phyloP scores from a whole-genome alignment of 78 protist species.

The Protostelium mycophagum region DNA sequence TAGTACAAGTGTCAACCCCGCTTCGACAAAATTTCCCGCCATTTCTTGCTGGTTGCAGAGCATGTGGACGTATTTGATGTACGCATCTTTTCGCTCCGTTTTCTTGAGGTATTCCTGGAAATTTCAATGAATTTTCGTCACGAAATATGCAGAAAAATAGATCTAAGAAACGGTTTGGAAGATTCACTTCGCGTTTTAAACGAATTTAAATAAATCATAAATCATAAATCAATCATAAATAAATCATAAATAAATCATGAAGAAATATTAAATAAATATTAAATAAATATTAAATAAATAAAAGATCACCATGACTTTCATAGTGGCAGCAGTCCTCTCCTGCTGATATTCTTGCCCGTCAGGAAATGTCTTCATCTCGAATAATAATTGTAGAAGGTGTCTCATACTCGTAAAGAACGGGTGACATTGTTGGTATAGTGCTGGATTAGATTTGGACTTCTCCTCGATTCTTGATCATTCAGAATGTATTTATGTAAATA shows the following conservation, averaged over 20 bases:
- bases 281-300: too few relatives aligned
- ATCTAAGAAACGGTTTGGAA: too few relatives aligned
- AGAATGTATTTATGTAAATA: too few relatives aligned
- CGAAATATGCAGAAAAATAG: too few relatives aligned
- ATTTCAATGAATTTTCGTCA: background rate
- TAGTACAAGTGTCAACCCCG: slow-evolving; percentile 50
- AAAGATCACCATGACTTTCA: slow-evolving; percentile 41
- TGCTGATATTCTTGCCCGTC: slow-evolving; percentile 60
- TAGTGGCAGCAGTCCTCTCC: slow-evolving; percentile 49
- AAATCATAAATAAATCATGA: too few relatives aligned
- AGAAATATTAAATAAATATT: too few relatives aligned
- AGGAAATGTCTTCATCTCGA: slow-evolving; percentile 46
- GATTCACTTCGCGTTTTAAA: too few relatives aligned
- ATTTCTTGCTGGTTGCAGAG: slow-evolving; percentile 55
- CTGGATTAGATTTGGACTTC: background rate
- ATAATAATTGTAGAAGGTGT: slow-evolving; percentile 29
- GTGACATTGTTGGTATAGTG: background rate
- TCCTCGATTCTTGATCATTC: background rate
- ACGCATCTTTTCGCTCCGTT: slow-evolving; percentile 65
- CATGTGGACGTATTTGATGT: slow-evolving; percentile 57
- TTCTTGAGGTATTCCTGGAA: slow-evolving; percentile 31
- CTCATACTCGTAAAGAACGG: background rate
- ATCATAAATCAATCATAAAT: too few relatives aligned
- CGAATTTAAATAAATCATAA: too few relatives aligned
- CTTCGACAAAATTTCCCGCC: slow-evolving; percentile 50